Evolutionary conservation across 805 yeast genomes (phyloP).

Genomic region (Clavispora santaluciae): DNA sequence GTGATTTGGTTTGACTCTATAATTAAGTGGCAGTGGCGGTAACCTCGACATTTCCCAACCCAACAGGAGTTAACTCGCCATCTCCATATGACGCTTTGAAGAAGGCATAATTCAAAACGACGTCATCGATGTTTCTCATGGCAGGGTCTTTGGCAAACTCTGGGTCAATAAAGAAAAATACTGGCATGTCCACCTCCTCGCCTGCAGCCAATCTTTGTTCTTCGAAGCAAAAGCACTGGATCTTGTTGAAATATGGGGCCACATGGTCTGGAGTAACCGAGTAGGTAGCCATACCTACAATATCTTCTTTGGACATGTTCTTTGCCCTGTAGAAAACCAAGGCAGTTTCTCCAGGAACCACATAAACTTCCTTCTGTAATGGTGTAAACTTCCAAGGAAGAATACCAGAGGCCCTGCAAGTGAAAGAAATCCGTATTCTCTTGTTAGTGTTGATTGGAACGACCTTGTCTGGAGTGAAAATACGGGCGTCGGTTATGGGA

Average conservation of each 20-base stretch:
- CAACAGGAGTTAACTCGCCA: constrained; percentile 34
- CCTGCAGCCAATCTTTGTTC: constrained; percentile 92
- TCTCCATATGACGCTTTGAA: constrained; percentile 57
- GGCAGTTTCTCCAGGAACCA: constrained; percentile 97
- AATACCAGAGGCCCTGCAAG: constrained; percentile 85
- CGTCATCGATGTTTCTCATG: constrained; percentile 86
- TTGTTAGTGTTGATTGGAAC: constrained; percentile 82
- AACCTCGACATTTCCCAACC: constrained; percentile 5
- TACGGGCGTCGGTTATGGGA: constrained; percentile 79
- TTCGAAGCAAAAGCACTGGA: constrained; percentile 97
- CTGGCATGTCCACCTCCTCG: constrained; percentile 98
- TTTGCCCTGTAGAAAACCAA: constrained; percentile 91
- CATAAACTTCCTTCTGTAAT: constrained; percentile 86
- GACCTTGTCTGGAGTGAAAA: constrained; percentile 81
- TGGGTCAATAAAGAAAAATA: constrained; percentile 94
- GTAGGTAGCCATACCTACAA: constrained; percentile 98
- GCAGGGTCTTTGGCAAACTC: constrained; percentile 90
- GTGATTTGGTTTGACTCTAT: background rate
- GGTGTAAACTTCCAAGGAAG: constrained; percentile 96
- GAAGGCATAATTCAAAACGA: constrained; percentile 88
- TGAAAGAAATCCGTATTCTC: constrained; percentile 78
- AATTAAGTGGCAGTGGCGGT: constrained; percentile 5
- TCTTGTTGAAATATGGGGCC: constrained; percentile 93
- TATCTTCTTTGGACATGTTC: constrained; percentile 79
- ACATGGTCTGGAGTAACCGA: constrained; percentile 95